These are phyloP conservation scores for Aspergillus fischeri DNA, from an alignment of 2,329 filamentous ascomycete genomes.

Conservation along the genomic window DNA sequence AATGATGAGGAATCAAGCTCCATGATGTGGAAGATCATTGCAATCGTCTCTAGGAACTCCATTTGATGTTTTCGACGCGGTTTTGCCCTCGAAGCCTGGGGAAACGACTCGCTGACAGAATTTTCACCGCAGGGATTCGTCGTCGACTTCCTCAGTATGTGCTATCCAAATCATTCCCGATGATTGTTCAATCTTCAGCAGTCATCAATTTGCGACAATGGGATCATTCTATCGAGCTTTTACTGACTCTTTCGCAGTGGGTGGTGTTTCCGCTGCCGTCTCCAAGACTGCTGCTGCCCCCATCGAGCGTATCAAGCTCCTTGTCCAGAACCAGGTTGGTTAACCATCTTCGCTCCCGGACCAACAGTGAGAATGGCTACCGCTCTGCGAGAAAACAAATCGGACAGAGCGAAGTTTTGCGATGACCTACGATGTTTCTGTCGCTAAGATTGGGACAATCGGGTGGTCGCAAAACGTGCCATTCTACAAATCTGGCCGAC, in stretches of 20 bases:
- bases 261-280: slow-evolving; percentile 99
- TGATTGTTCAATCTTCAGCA: slow-evolving; percentile 3
- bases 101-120: slow-evolving; percentile 25
- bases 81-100: background rate
- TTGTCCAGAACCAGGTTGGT: slow-evolving; percentile 99
- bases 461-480: slow-evolving; percentile 7
- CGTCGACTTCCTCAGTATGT: slow-evolving; percentile 99
- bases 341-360: slow-evolving; percentile 3
- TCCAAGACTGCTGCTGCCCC: slow-evolving; percentile 99
- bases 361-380: background rate
- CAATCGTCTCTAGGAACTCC: background rate
- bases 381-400: background rate
- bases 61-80: background rate
- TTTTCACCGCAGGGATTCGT: slow-evolving; percentile 69
- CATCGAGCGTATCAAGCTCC: slow-evolving; percentile 99
- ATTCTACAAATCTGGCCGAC: background rate
- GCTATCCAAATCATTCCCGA: slow-evolving; percentile 5
- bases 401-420: background rate
- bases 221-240: background rate
- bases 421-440: background rate
- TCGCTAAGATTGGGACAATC: background rate
- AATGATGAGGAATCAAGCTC: background rate
- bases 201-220: slow-evolving; percentile 6
- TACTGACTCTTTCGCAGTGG: slow-evolving; percentile 66
- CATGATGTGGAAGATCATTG: background rate